Evolutionary conservation across 768 basidiomycete genomes (phyloP), one percentile per base, ranked within the genome.

Genomic region (Serpula lacrymans): DNA sequence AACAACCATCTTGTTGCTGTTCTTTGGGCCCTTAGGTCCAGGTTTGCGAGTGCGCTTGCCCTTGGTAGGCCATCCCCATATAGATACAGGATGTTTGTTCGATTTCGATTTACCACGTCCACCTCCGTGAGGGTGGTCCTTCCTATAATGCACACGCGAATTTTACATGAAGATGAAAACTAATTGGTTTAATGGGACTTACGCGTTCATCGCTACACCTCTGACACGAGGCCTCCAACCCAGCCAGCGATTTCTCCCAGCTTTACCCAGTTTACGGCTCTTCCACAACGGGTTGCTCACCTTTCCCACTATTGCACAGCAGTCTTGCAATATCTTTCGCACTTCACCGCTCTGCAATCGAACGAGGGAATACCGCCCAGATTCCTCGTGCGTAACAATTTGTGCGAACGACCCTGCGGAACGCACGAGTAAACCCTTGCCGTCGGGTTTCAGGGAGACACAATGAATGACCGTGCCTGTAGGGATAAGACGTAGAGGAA

Each of bases 191-290:
- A 41, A 41, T 36, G 40, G 37, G 46, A 72, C 85, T 30, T 68
- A 92, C 81, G 90, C 85, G 63, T 96, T 97, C 93, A 95, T 95
- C 30, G 93, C 93, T 49, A 96, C 83, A 82, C 93, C 93, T 63
- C 93, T 83, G 33, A 95, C 91, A 23, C 75, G 75, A 1, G 93
- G 93, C 50, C 89, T 64, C 56, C 80, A 67, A 13, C 94, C 94
- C 14, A 97, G 65, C 90, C 91, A 94, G 26, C 94, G 73, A 29
- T 72, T 70, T 49, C 95, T 68, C 22, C 96, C 96, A 6, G 96
- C 96, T 64, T 98, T 99, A 11, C 93, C 96, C 24, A 97, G 64
- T 31, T 69, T 80, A 11, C 82, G 71, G 46, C 84, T 80, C 62
- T 91, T 89, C 82, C 91, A 92, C 41, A 94, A 69, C 27, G 82